phyloP scores from a whole-genome alignment of 2,329 filamentous ascomycete species.

The Colletotrichum paranaense region DNA sequence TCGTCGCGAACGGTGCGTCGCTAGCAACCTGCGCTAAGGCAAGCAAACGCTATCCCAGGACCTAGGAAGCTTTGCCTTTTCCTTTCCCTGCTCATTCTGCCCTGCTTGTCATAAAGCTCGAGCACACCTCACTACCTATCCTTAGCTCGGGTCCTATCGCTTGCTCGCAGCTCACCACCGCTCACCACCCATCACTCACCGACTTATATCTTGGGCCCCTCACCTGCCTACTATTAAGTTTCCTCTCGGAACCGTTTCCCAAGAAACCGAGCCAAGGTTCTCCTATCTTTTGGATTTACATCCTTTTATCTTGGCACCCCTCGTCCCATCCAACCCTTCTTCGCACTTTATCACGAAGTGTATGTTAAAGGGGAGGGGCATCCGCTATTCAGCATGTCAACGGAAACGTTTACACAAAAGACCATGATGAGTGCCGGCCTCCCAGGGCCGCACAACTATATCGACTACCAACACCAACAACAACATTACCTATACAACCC shows the following conservation, averaged over 20 bases:
- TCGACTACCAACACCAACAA: conserved; percentile 21
- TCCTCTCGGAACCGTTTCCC: conserved; percentile 3
- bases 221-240: not conserved
- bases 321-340: not conserved
- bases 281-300: not conserved
- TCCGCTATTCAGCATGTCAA: conserved; percentile 26
- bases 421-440: conserved; percentile 31
- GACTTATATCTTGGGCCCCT: conserved; percentile 35
- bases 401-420: conserved; percentile 32
- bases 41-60: conserved; percentile 22
- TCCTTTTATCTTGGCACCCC: not conserved
- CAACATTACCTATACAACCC: conserved; percentile 28
- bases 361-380: not conserved
- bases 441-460: conserved; percentile 32
- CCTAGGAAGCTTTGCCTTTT: not conserved
- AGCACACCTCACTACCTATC: conserved; percentile 24
- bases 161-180: conserved; percentile 16
- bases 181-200: not conserved
- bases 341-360: not conserved
- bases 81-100: conserved; percentile 1
- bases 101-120: conserved; percentile 35
- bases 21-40: conserved; percentile 31
- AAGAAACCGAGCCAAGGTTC: conserved; percentile 1
- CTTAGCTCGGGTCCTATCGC: conserved; percentile 2
- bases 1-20: conserved; percentile 33